Evolutionary conservation across 176 grass and related monocot genomes (phyloP).

Genomic region (Pharus latifolius): DNA sequence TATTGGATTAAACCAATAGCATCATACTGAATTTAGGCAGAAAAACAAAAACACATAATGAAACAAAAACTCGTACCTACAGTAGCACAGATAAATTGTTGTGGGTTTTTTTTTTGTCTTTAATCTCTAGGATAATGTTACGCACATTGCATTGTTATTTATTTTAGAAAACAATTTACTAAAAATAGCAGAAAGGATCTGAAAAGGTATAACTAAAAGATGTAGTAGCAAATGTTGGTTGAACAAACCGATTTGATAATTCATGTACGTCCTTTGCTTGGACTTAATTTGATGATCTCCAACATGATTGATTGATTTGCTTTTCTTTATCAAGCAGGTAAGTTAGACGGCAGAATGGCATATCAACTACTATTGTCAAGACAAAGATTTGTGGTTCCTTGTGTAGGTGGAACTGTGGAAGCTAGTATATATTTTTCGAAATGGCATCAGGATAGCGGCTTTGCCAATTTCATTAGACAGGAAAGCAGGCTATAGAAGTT

Average conservation of each 20-base stretch:
- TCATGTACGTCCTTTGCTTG: neutral
- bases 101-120: too few relatives aligned
- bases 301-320: constrained; percentile 1
- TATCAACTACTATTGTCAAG: neutral
- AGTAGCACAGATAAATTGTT: too few relatives aligned
- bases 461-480: too few relatives aligned
- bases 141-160: too few relatives aligned
- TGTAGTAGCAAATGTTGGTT: constrained; percentile 15
- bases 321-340: constrained; percentile 3
- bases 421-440: too few relatives aligned
- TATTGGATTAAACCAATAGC: too few relatives aligned
- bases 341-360: neutral
- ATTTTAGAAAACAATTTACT: neutral
- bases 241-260: constrained; percentile 15
- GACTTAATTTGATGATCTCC: neutral
- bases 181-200: neutral
- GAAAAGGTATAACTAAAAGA: neutral
- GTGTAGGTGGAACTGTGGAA: neutral
- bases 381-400: neutral
- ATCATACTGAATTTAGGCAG: too few relatives aligned
- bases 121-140: neutral
- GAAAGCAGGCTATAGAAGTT: too few relatives aligned
- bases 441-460: too few relatives aligned
- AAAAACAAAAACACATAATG: too few relatives aligned
- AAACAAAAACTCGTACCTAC: too few relatives aligned